These are phyloP conservation scores for Populus ilicifolia DNA, from an alignment of 345 rosid species.

Conservation along the genomic window DNA sequence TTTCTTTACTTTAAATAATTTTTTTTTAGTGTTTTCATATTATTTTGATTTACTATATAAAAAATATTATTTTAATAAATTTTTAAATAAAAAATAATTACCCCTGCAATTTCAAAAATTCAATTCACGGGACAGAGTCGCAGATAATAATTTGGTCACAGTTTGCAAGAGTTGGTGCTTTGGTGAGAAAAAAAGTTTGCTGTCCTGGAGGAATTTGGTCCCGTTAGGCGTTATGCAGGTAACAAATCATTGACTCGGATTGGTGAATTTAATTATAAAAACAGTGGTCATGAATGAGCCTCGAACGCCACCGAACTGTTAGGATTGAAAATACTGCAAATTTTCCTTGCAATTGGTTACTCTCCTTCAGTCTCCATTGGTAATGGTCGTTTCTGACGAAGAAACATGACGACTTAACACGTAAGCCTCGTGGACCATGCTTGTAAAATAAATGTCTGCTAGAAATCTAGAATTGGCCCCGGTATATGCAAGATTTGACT, in stretches of 20 bases:
- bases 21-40: too few relatives aligned
- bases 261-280: background rate
- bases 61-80: too few relatives aligned
- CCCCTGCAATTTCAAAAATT: accelerated
- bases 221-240: background rate
- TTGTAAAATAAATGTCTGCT: background rate
- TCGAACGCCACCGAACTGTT: background rate
- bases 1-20: too few relatives aligned
- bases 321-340: background rate
- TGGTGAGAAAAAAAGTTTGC: background rate
- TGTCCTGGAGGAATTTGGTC: background rate
- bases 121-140: accelerated
- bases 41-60: too few relatives aligned
- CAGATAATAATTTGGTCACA: background rate
- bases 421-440: background rate
- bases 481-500: background rate
- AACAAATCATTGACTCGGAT: background rate
- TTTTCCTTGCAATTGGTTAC: background rate
- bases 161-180: background rate
- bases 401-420: background rate
- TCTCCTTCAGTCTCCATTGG: background rate
- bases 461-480: background rate
- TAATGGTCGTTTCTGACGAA: background rate
- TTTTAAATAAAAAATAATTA: too few relatives aligned
- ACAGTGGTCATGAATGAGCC: background rate